phyloP scores from a whole-genome alignment of 371 early-diverging fungal species.

The Syncephalastrum monosporum region DNA sequence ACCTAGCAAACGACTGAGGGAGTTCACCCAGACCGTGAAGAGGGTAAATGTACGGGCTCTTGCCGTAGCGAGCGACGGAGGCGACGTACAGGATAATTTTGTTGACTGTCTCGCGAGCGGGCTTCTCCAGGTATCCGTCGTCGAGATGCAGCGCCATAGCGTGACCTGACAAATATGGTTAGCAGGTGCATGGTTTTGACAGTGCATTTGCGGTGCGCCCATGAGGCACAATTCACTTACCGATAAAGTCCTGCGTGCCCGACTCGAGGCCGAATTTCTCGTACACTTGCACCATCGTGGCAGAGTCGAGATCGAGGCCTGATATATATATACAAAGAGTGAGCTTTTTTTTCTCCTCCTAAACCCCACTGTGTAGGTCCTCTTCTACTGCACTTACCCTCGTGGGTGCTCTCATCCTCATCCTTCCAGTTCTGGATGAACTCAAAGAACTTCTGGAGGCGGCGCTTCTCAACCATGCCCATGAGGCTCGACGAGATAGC shows the following conservation, averaged over 20 bases:
- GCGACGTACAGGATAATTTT: conserved; percentile 93
- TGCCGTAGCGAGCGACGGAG: conserved; percentile 95
- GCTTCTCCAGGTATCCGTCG: conserved; percentile 85
- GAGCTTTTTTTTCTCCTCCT: too few relatives aligned
- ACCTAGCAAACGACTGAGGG: conserved; percentile 98
- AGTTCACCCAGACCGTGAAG: conserved; percentile 99
- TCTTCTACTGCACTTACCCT: conserved; percentile 40
- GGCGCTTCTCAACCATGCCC: conserved; percentile 95
- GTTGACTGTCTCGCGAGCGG: conserved; percentile 93
- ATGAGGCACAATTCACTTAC: conserved; percentile 10
- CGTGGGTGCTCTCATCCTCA: conserved; percentile 77
- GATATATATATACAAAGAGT: neutral
- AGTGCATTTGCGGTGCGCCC: too few relatives aligned
- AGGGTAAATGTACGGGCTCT: conserved; percentile 99
- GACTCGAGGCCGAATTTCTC: conserved; percentile 89
- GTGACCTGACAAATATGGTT: conserved; percentile 63
- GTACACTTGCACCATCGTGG: conserved; percentile 90
- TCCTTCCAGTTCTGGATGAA: conserved; percentile 87
- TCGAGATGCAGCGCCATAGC: conserved; percentile 97
- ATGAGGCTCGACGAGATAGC: conserved; percentile 88
- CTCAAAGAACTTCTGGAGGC: conserved; percentile 96
- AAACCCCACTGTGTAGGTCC: neutral
- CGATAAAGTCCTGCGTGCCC: conserved; percentile 96
- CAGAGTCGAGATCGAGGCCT: conserved; percentile 72
- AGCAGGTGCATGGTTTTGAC: too few relatives aligned